These are phyloP conservation scores for Neurospora crassa DNA, from an alignment of 2,329 filamentous ascomycete species.

Conservation along the genomic window DNA sequence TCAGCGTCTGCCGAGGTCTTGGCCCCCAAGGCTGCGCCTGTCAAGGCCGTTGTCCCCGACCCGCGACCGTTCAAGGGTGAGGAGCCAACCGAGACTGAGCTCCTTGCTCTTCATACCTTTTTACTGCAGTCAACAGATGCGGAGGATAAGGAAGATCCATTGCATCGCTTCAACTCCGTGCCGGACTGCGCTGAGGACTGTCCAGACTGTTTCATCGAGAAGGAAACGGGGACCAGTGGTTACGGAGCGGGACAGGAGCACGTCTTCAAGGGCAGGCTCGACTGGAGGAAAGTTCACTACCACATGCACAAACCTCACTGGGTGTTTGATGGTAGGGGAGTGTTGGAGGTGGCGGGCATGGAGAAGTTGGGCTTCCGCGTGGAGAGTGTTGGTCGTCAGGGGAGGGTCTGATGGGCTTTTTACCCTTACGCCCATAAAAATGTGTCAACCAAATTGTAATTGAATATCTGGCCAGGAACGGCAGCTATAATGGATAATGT, in stretches of 20 bases:
- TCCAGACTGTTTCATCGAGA: conserved; percentile 39
- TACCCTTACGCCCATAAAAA: neutral
- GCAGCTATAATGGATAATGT: neutral
- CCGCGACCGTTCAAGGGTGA: conserved; percentile 34
- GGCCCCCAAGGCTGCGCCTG: conserved; percentile 7
- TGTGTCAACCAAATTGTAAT: neutral
- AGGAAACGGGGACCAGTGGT: conserved; percentile 29
- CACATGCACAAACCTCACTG: conserved; percentile 43
- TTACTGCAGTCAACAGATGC: conserved; percentile 25
- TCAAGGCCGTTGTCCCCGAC: conserved; percentile 29
- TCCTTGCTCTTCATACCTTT: conserved; percentile 38
- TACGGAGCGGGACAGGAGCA: conserved; percentile 36
- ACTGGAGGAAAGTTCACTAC: conserved; percentile 41
- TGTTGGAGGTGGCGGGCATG: conserved; percentile 39
- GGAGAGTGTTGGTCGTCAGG: conserved; percentile 41
- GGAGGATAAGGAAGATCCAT: conserved; percentile 29
- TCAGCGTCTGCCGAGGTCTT: neutral
- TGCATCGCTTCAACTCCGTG: conserved; percentile 34
- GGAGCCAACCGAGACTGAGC: conserved; percentile 32
- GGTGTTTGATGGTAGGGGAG: conserved; percentile 48
- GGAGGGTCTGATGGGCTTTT: neutral
- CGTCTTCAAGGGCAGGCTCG: conserved; percentile 36
- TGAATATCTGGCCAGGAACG: neutral
- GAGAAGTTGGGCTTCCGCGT: conserved; percentile 40
- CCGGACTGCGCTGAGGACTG: conserved; percentile 36